phyloP scores from a whole-genome alignment of 2,329 filamentous ascomycete genomes.

The Colletotrichum coccodes region DNA sequence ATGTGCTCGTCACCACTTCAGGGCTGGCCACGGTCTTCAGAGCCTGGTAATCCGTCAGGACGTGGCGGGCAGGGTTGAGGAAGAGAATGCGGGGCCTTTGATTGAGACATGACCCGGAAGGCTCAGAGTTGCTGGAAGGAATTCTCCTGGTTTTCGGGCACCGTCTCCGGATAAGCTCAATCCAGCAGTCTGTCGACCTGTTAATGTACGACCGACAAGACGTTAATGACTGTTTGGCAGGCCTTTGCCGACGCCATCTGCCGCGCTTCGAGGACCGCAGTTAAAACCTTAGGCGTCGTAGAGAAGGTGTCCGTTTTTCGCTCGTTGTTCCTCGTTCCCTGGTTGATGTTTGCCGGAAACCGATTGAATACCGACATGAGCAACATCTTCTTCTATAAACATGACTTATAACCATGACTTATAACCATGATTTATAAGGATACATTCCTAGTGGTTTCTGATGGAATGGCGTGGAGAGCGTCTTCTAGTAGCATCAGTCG shows the following conservation, averaged over 20 bases:
- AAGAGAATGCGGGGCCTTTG: constrained; percentile 37
- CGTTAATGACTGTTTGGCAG: neutral
- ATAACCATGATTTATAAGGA: too few relatives aligned
- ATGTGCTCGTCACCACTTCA: constrained; percentile 36
- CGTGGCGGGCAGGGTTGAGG: constrained; percentile 37
- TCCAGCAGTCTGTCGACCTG: neutral
- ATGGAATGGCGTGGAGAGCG: too few relatives aligned
- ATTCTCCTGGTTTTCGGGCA: neutral
- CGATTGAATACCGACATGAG: too few relatives aligned
- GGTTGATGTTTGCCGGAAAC: too few relatives aligned
- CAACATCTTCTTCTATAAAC: too few relatives aligned
- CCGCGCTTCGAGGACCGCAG: neutral
- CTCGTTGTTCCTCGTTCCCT: neutral
- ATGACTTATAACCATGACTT: too few relatives aligned
- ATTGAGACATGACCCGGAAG: neutral
- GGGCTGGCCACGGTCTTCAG: constrained; percentile 24
- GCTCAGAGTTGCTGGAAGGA: neutral
- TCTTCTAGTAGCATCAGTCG: too few relatives aligned
- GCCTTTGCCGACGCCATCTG: too few relatives aligned
- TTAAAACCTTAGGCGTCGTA: neutral
- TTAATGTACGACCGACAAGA: neutral
- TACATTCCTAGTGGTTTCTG: too few relatives aligned
- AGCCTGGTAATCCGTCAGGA: constrained; percentile 23
- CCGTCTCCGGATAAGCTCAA: neutral
- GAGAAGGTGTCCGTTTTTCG: too few relatives aligned